Evolutionary conservation across 78 protist species (phyloP).

Genomic region (Mastigamoeba balamuthi): DNA sequence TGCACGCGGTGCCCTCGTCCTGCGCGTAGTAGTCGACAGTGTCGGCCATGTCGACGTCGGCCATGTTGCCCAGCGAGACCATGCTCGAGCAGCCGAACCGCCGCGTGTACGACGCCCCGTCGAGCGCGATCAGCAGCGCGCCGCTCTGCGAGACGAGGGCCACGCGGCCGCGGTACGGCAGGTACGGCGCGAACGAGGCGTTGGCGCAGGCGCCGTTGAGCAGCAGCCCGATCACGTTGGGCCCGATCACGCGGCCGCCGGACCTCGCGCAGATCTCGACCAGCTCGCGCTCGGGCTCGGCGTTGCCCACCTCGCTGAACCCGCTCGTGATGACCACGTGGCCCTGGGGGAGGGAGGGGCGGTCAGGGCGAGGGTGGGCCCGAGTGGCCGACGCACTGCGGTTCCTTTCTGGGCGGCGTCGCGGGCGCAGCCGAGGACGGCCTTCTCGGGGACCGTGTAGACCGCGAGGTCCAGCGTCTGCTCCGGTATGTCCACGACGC

Average conservation of each 20-base stretch:
- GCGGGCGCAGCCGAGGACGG: background rate
- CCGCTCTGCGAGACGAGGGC: background rate
- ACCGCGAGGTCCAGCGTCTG: background rate
- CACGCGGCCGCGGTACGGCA: background rate
- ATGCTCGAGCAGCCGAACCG: background rate
- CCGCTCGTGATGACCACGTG: background rate
- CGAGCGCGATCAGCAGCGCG: background rate
- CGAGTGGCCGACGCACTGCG: too few species aligned
- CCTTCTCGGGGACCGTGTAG: background rate
- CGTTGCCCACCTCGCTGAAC: background rate
- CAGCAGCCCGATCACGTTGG: too few species aligned
- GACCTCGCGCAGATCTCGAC: background rate
- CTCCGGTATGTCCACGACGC: background rate
- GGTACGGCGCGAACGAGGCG: background rate
- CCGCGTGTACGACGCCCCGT: background rate
- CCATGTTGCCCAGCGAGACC: background rate
- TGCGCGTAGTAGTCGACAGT: background rate
- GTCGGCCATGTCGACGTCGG: background rate
- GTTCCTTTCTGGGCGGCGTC: too few species aligned
- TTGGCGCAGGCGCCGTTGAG: background rate
- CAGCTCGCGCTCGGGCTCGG: background rate
- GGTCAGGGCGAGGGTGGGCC: too few species aligned
- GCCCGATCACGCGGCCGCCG: background rate
- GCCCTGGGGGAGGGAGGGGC: too few species aligned
- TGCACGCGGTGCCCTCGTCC: background rate